These are phyloP conservation scores for Candida anutae DNA, from an alignment of 1,139 yeast species.

Conservation along the genomic window DNA sequence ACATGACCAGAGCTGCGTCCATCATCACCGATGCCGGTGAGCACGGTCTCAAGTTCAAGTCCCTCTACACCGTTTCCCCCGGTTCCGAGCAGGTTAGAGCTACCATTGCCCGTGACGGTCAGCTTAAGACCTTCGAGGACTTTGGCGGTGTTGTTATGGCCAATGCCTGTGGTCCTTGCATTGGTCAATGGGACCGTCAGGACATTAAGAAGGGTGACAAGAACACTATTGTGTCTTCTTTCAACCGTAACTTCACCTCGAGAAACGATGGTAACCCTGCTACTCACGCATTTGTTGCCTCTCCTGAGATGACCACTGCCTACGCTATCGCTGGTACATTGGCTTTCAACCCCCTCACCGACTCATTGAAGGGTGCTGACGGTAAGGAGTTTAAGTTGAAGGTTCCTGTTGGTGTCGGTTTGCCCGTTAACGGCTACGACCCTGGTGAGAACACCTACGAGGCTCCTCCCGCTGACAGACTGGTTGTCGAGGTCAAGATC, in stretches of 20 bases:
- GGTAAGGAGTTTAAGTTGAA: constrained; percentile 93
- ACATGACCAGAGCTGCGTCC: constrained; percentile 96
- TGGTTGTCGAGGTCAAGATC: constrained; percentile 64
- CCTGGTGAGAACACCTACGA: constrained; percentile 94
- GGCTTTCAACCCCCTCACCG: constrained; percentile 97
- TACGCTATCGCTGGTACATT: constrained; percentile 96
- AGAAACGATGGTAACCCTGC: constrained; percentile 99
- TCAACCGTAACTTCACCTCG: constrained; percentile 98
- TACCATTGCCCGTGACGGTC: constrained; percentile 96
- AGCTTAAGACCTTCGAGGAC: constrained; percentile 79
- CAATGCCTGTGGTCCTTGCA: constrained; percentile 99
- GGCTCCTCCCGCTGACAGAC: constrained; percentile 92
- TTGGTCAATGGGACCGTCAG: constrained; percentile 99
- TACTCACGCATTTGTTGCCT: constrained; percentile 95
- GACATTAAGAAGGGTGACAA: constrained; percentile 96
- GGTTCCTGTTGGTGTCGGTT: constrained; percentile 88
- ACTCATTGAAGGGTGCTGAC: constrained; percentile 84
- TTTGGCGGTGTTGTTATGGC: constrained; percentile 95
- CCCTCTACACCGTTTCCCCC: constrained; percentile 91
- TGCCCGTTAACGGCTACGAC: constrained; percentile 90
- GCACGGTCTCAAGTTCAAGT: constrained; percentile 86
- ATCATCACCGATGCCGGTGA: constrained; percentile 84
- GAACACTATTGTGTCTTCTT: constrained; percentile 96
- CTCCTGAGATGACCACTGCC: constrained; percentile 96
- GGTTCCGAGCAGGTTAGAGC: constrained; percentile 99